A percentile compares a stretch with the other conserved stretches of the same genome.
Conservation (phyloP, 306 rosid genomes). For the Vicia villosa region DNA sequence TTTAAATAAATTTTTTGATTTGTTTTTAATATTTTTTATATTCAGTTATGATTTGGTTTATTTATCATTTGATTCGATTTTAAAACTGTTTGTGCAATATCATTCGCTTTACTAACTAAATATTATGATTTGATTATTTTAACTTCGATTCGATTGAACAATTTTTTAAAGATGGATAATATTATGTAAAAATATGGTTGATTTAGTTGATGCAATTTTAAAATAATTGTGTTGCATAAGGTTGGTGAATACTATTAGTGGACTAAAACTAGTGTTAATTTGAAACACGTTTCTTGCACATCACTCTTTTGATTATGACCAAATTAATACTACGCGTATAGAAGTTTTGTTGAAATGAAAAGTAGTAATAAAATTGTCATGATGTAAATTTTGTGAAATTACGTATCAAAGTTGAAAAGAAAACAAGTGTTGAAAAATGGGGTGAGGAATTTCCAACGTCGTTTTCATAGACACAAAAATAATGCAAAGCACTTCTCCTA, state of each 20-base stretch:
- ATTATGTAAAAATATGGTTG: too few species aligned
- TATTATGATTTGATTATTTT: too few species aligned
- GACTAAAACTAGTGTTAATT: constrained; percentile 10
- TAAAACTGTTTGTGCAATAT: too few species aligned
- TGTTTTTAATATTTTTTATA: too few species aligned
- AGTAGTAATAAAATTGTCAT: neutral
- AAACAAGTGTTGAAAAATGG: constrained; percentile 6
- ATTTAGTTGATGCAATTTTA: too few species aligned
- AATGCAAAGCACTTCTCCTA: constrained; percentile 17
- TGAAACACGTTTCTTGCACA: neutral
- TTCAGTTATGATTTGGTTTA: too few species aligned
- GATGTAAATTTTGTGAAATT: neutral
- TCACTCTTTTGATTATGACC: neutral
- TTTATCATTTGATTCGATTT: too few species aligned
- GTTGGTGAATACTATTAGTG: constrained; percentile 7
- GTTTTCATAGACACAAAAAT: constrained; percentile 33
- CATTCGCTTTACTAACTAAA: too few species aligned
- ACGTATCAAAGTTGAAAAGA: neutral
- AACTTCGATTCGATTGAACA: too few species aligned
- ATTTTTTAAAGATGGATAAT: too few species aligned
- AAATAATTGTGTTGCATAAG: constrained; percentile 5
- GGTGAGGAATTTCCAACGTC: constrained; percentile 28
- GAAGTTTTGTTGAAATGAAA: neutral
- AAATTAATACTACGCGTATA: neutral
- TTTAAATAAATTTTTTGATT: too few species aligned